These are phyloP conservation scores for Plenodomus biglobosus DNA, from an alignment of 2,329 filamentous ascomycete genomes.

Conservation along the genomic window DNA sequence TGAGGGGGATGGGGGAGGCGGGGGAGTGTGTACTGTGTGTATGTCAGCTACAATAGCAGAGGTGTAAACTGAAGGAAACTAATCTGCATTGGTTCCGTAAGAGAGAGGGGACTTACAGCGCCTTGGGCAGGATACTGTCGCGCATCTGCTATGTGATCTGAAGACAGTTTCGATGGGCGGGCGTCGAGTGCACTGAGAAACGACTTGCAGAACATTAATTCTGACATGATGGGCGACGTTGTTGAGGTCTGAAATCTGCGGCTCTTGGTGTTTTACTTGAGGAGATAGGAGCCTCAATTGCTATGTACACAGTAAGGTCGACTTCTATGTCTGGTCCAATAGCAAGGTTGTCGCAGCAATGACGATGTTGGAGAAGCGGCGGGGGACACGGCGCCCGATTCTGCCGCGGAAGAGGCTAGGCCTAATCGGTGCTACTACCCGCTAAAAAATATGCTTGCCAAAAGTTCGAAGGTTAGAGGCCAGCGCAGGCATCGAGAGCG, in stretches of 20 bases:
- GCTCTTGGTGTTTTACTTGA: too few species aligned
- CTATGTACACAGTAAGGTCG: too few species aligned
- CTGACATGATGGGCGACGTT: conserved; percentile 46
- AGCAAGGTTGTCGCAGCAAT: conserved; percentile 18
- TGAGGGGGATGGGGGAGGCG: conserved; percentile 60
- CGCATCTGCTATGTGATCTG: conserved; percentile 88
- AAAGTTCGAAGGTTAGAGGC: conserved; percentile 21
- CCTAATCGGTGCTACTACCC: conserved; percentile 1
- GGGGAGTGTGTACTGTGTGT: conserved; percentile 67
- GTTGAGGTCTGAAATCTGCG: neutral
- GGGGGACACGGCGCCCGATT: conserved; percentile 6
- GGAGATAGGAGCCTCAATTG: too few species aligned
- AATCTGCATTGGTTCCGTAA: conserved; percentile 1
- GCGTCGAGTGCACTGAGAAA: conserved; percentile 81
- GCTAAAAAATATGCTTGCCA: conserved; percentile 20
- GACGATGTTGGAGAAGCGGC: conserved; percentile 34
- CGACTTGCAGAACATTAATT: conserved; percentile 78
- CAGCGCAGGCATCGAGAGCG: conserved; percentile 12
- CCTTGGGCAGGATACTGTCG: conserved; percentile 73
- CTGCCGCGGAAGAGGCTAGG: conserved; percentile 1
- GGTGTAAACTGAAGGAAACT: conserved; percentile 28
- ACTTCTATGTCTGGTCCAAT: conserved; percentile 2
- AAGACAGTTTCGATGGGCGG: conserved; percentile 76
- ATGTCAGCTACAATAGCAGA: conserved; percentile 15
- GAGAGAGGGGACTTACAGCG: conserved; percentile 61